Base-by-base conservation (phyloP, 2,329 filamentous ascomycete species). In the Diplocarpon rosae region DNA sequence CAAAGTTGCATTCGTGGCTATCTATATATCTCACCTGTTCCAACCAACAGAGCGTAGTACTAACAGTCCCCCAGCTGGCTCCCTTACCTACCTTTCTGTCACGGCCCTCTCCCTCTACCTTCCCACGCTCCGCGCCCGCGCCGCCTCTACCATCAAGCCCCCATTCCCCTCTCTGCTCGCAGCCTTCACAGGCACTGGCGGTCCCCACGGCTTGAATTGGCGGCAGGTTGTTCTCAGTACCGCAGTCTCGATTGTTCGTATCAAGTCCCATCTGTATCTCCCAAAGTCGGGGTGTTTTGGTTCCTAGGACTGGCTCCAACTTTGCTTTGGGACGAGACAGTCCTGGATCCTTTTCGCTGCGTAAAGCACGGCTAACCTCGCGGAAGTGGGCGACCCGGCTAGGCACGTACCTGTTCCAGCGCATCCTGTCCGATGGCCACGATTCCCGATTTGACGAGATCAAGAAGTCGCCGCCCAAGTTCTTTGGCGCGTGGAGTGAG, bases 31-130 rank as follows among this genome's bases (percentile, higher is more conserved):
- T 24, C 20, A 24, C 20, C 7, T 24, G 20, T 24, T 24, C 20
- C 20, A 24, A 24, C 20, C 20, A 7, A 24, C 20, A 24, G 20
- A 24, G 20, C 20, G 7, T 27, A 10, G 12, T 4, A 20, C 27
- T 29, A 31, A 30, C 14, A n/a, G 13, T 3, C 7, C 8, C 12
- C 14, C 11, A 38, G 80, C 76, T 1, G 80, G 80, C 38, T 78
- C 77, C 12, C 56, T 80, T 28, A 83, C 80, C 2, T 82, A 80
- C 57, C 68, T 84, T 31, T 75, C 76, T 43, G 78, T 79, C 59
- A 76, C 76, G 12, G 72, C 75, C 0, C 61, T 83, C 24, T 76
- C 72, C 47, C 65, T 84, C 13, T 77, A 75, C 51, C 66, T 83
- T 13, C 79, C 79, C 0, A 69, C 71, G 3, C 63, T 80, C 44